Evolutionary conservation across 192 early-diverging fungal genomes (phyloP).

Genomic region (Thamnidium elegans): DNA sequence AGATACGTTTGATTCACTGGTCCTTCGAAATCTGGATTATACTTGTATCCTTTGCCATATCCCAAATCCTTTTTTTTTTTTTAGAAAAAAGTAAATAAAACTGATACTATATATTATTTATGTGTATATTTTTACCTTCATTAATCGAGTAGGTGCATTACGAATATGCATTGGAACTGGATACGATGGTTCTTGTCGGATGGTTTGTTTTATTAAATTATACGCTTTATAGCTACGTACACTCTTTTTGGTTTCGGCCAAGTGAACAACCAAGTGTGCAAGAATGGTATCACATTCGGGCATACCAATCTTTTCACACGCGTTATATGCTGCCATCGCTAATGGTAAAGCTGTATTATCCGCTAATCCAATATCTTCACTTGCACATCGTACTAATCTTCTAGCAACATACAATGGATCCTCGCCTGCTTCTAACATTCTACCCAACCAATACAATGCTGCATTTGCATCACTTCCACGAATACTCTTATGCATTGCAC

Average conservation of each 20-base stretch:
- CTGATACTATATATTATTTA: not conserved
- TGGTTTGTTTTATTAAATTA: slow-evolving; percentile 56
- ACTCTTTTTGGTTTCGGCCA: slow-evolving; percentile 80
- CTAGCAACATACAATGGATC: slow-evolving; percentile 86
- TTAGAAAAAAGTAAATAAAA: not conserved
- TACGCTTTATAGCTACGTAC: slow-evolving; percentile 80
- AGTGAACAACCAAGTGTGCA: slow-evolving; percentile 74
- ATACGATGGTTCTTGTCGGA: slow-evolving; percentile 60
- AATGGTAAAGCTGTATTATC: slow-evolving; percentile 75
- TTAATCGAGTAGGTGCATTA: slow-evolving; percentile 76
- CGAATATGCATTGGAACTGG: slow-evolving; percentile 85
- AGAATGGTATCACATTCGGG: slow-evolving; percentile 88
- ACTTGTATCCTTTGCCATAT: slow-evolving; percentile 79
- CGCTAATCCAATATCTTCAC: slow-evolving; percentile 87
- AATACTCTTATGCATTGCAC: slow-evolving; percentile 85
- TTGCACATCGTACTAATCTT: slow-evolving; percentile 73
- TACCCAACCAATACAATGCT: slow-evolving; percentile 83
- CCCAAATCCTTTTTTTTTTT: slow-evolving; percentile 55
- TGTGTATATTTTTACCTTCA: slow-evolving; percentile 54
- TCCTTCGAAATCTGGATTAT: slow-evolving; percentile 74
- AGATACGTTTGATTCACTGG: slow-evolving; percentile 79
- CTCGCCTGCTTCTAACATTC: slow-evolving; percentile 88
- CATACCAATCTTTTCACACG: slow-evolving; percentile 87
- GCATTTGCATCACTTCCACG: slow-evolving; percentile 82
- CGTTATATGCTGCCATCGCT: slow-evolving; percentile 75